These are phyloP conservation scores for Limonium bicolor DNA, from an alignment of 148 eudicot genomes.

Conservation along the genomic window DNA sequence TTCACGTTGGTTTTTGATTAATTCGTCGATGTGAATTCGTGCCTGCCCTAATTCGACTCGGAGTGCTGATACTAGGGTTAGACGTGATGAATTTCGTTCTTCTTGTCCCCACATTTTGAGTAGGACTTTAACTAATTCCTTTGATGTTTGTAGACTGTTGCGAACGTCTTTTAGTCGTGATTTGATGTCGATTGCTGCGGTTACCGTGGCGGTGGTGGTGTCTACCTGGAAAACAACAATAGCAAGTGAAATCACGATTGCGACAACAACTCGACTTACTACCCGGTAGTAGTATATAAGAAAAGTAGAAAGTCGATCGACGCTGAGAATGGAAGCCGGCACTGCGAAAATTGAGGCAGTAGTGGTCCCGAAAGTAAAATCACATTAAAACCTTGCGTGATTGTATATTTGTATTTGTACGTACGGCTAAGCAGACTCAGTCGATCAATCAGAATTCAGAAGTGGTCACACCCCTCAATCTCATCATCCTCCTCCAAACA, in stretches of 20 bases:
- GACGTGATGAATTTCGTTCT: constrained; percentile 19
- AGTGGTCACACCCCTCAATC: too few relatives aligned
- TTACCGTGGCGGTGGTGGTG: too few relatives aligned
- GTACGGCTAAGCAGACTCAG: too few relatives aligned
- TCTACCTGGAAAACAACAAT: too few relatives aligned
- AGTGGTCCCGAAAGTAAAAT: too few relatives aligned
- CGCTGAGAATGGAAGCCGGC: neutral
- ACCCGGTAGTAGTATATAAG: neutral
- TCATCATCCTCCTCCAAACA: too few relatives aligned
- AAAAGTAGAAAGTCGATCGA: neutral
- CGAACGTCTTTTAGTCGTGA: constrained; percentile 26
- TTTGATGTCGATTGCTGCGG: constrained; percentile 11
- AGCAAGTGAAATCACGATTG: neutral
- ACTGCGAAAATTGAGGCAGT: neutral
- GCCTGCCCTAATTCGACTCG: constrained; percentile 31
- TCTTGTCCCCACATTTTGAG: constrained; percentile 18
- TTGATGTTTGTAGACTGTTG: constrained; percentile 28
- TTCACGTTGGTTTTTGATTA: constrained; percentile 19
- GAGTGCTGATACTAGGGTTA: constrained; percentile 31
- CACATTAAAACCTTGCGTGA: too few relatives aligned
- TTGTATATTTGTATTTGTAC: too few relatives aligned
- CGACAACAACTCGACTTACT: neutral
- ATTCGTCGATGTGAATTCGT: constrained; percentile 19
- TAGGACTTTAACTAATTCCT: constrained; percentile 37
- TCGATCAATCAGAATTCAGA: too few relatives aligned